Base-by-base conservation (phyloP, 2,329 filamentous ascomycete species). In the Aspergillus fischeri region DNA sequence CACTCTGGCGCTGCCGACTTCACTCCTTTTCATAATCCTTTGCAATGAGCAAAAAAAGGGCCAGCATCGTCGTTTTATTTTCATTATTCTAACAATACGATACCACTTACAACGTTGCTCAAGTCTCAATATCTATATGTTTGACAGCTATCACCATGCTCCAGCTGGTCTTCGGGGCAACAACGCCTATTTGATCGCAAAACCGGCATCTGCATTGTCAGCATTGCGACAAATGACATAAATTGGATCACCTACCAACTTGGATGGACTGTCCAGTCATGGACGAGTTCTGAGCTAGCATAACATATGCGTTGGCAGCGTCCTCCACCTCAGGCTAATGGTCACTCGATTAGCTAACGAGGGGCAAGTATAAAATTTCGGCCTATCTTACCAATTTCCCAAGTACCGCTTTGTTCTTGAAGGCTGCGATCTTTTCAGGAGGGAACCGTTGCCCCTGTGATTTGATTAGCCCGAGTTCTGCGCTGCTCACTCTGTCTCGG, bases 371-470 rank as follows among this genome's bases (percentile, higher is more conserved):
- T n/a, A 35, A 21, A 41, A 52, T 4, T 11, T 27, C 6, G 20
- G 17, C 24, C 47, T 14, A n/a, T 69, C 77, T 64, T 66, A 84
- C 82, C 64, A 78, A 80, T 63, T 78, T 80, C 72, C 88, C 85
- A 41, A 92, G 75, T 54, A 78, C 80, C 1, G 86, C 83, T 48
- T 73, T 78, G n/a, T 85, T 73, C 57, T 79, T 81, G 62, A 83
- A 75, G 1, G 62, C 71, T 54, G 84, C 73, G 49, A 88, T 81
- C 59, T 74, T 75, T 63, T 89, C 86, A 2, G 80, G 72, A 0
- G 80, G 75, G 70, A 85, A 90, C 60, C 72, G 77, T 49, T 81
- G 72, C 11, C 86, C 86, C 82, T 78, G 56, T 50, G 38, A 9
- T 4, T 24, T 24, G 20, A 32, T 63, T 60, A 61, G 53, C 42